Percentiles rank a stretch among this genome's conserved stretches.
Conservation (phyloP, 2,329 filamentous ascomycete genomes). For the Fusarium vanettenii region DNA sequence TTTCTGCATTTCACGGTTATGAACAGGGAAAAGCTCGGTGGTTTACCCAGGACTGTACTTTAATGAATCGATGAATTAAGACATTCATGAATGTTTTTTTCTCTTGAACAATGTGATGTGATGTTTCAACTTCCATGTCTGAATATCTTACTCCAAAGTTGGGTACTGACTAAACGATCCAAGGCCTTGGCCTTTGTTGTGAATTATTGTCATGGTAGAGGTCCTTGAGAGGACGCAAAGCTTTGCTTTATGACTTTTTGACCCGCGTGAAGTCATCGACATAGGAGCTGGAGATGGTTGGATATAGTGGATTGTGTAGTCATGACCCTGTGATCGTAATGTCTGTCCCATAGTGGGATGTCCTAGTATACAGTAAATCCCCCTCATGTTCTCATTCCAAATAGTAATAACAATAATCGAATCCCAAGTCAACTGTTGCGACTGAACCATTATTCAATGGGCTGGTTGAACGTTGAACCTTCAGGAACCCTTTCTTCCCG, state of each 20-base stretch:
- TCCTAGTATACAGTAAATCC: neutral
- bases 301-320: neutral
- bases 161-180: neutral
- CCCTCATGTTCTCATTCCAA: neutral
- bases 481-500: constrained; percentile 70
- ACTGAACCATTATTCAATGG: constrained; percentile 47
- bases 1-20: constrained; percentile 53
- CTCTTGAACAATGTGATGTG: neutral
- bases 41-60: constrained; percentile 53
- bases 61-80: constrained; percentile 52
- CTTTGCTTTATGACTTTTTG: neutral
- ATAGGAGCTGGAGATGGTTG: neutral
- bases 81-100: constrained; percentile 31
- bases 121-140: neutral
- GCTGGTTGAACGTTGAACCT: constrained; percentile 58
- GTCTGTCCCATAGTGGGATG: neutral
- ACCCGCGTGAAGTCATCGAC: neutral
- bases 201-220: neutral
- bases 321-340: neutral
- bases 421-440: neutral
- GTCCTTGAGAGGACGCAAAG: neutral
- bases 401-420: neutral
- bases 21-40: constrained; percentile 54
- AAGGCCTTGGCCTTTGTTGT: neutral
- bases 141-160: neutral